phyloP scores from a whole-genome alignment of 2,329 filamentous ascomycete species.

The Penicillium frequentans region DNA sequence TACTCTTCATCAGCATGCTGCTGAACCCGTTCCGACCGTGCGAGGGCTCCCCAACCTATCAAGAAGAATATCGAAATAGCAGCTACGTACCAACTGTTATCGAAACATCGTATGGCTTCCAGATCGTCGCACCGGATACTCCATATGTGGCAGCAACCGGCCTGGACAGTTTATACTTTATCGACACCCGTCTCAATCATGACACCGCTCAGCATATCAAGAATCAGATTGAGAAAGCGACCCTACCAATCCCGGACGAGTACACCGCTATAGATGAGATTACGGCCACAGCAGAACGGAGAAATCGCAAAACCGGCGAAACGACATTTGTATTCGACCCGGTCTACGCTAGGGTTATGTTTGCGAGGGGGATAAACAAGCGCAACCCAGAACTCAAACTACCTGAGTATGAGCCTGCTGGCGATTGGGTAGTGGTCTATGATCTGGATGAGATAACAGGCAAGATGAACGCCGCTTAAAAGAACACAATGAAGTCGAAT shows the following conservation, averaged over 20 bases:
- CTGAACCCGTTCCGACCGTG: slow-evolving; percentile 2
- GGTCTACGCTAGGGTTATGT: slow-evolving; percentile 8
- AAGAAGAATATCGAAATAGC: slow-evolving; percentile 9
- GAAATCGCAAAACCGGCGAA: slow-evolving; percentile 7
- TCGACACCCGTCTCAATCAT: slow-evolving; percentile 8
- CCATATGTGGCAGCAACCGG: slow-evolving; percentile 10
- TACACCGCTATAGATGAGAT: slow-evolving; percentile 14
- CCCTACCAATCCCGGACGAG: not conserved
- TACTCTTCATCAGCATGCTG: slow-evolving; percentile 1
- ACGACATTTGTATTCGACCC: slow-evolving; percentile 14
- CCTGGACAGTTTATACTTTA: slow-evolving; percentile 9
- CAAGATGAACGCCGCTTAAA: not conserved
- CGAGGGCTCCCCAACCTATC: slow-evolving; percentile 4
- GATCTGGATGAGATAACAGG: slow-evolving; percentile 1
- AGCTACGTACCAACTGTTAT: slow-evolving; percentile 9
- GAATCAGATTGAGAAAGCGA: slow-evolving; percentile 10
- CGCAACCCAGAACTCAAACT: slow-evolving; percentile 11
- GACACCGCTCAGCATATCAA: slow-evolving; percentile 12
- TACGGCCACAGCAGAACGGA: slow-evolving; percentile 10
- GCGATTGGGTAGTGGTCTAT: not conserved
- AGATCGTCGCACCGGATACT: slow-evolving; percentile 13
- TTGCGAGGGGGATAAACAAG: slow-evolving; percentile 11
- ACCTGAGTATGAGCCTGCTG: slow-evolving; percentile 1
- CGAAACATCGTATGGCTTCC: slow-evolving; percentile 5
- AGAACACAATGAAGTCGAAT: too few species aligned